Evolutionary conservation across 2,329 filamentous ascomycete genomes (phyloP), one percentile per base, ranked within the genome.

Genomic region (Dactylella cylindrospora): DNA sequence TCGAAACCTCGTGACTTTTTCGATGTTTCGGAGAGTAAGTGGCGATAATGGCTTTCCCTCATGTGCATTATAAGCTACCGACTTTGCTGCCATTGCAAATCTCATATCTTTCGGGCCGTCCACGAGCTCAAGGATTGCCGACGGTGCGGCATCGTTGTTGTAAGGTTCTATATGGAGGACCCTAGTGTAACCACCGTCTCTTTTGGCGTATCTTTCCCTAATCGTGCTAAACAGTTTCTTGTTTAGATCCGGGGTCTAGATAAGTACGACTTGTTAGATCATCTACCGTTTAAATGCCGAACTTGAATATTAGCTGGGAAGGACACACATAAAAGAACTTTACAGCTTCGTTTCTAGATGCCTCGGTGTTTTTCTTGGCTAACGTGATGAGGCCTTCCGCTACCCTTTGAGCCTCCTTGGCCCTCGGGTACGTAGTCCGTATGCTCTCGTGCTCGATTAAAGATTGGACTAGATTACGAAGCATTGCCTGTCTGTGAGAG

Each of bases 321-420:
- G 33, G 22, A 76, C 85, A 54, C 82, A 96, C 93, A 73, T 84
- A 97, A 72, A 98, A 85, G 69, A 90, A 90, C 31, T 81, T 82
- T 69, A 85, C 77, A n/a, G 90, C 91, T 67, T 81, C 82, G 71
- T 83, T 79, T 72, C 82, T 80, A 62, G 85, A 85, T 15, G 88
- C 87, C 70, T 90, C 85, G 32, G 91, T 95, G 73, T 96, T 89
- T 76, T 84, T 86, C 80, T 97, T 98, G 15, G 88, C 91, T 69
- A 95, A 74, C 3, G 90, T 96, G 70, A 98, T 90, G 67, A 97
- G 78, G 78, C 95, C 94, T 72, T 98, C 93, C 5, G 90, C 93
- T 68, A 97, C 74, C 35, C 88, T 81, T 76, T 98, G 93, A 15
- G 93, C 88, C 77, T 98, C 93, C 76, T 97, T 98, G 40, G 93